Conservation (phyloP, 1,284 basidiomycete species). For the Clitocybe nebularis region DNA sequence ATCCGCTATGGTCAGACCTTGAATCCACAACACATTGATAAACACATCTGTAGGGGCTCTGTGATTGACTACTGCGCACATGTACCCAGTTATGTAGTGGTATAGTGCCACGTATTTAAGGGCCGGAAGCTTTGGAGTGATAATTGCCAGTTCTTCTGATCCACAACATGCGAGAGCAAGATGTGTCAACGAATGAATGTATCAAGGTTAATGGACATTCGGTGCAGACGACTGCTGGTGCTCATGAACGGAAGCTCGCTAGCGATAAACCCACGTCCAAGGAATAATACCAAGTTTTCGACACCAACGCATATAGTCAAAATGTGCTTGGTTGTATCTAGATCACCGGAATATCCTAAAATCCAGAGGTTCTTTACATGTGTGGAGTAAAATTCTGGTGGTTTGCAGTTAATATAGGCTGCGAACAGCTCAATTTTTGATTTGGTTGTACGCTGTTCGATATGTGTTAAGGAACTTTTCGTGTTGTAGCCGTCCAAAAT, state of each 20-base stretch:
- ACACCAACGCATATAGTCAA: constrained; percentile 7
- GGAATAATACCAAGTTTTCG: constrained; percentile 10
- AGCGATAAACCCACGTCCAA: not conserved
- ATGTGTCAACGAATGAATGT: constrained; percentile 11
- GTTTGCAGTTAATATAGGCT: constrained; percentile 4
- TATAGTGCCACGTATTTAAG: constrained; percentile 7
- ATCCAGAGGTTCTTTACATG: constrained; percentile 12
- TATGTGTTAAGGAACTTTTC: not conserved
- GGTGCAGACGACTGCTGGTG: not conserved
- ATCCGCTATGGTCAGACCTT: constrained; percentile 1
- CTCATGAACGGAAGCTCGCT: constrained; percentile 3
- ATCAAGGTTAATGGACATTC: constrained; percentile 1
- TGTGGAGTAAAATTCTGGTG: constrained; percentile 8
- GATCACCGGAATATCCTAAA: not conserved
- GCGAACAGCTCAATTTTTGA: constrained; percentile 1
- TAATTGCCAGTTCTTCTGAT: constrained; percentile 3
- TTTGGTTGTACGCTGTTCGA: not conserved
- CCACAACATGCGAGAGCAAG: constrained; percentile 10
- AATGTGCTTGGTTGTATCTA: constrained; percentile 1
- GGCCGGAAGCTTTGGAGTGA: constrained; percentile 7
- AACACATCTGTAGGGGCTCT: not conserved
- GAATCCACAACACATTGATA: constrained; percentile 4
- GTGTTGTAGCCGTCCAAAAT: constrained; percentile 2
- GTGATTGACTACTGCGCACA: not conserved
- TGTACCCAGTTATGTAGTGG: not conserved